phyloP scores from a whole-genome alignment of 192 early-diverging fungal species.

The Backusella circina region DNA sequence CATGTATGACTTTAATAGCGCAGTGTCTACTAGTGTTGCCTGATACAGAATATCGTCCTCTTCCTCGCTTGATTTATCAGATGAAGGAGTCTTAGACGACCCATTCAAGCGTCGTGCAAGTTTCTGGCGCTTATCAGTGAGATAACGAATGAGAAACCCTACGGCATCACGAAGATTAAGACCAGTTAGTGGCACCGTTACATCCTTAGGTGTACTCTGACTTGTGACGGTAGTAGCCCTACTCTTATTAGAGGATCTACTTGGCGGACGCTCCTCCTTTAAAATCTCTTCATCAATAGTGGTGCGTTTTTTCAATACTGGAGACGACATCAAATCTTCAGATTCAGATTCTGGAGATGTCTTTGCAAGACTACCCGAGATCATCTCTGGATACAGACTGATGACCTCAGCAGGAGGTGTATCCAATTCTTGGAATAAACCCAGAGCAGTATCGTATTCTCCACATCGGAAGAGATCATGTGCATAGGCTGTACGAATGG shows the following conservation, averaged over 20 bases:
- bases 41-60: conserved; percentile 38
- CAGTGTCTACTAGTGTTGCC: conserved; percentile 82
- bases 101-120: conserved; percentile 52
- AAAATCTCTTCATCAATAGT: conserved; percentile 11
- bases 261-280: conserved; percentile 8
- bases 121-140: conserved; percentile 82
- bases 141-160: conserved; percentile 76
- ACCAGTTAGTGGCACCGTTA: conserved; percentile 28
- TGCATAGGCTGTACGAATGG: conserved; percentile 64
- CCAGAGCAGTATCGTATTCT: conserved; percentile 65
- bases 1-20: conserved; percentile 88
- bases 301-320: not conserved
- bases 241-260: not conserved
- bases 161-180: conserved; percentile 57
- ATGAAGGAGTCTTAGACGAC: conserved; percentile 13
- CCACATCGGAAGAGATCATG: conserved; percentile 65
- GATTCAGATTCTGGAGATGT: conserved; percentile 32
- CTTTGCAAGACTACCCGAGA: conserved; percentile 51
- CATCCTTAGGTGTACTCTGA: conserved; percentile 6
- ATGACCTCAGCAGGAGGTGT: conserved; percentile 66
- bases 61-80: conserved; percentile 35
- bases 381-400: conserved; percentile 63
- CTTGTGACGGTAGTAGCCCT: conserved; percentile 10
- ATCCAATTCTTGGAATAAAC: conserved; percentile 62
- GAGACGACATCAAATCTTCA: conserved; percentile 3